Base-by-base conservation (phyloP, 1,139 yeast species). In the Hansenula anomala region DNA sequence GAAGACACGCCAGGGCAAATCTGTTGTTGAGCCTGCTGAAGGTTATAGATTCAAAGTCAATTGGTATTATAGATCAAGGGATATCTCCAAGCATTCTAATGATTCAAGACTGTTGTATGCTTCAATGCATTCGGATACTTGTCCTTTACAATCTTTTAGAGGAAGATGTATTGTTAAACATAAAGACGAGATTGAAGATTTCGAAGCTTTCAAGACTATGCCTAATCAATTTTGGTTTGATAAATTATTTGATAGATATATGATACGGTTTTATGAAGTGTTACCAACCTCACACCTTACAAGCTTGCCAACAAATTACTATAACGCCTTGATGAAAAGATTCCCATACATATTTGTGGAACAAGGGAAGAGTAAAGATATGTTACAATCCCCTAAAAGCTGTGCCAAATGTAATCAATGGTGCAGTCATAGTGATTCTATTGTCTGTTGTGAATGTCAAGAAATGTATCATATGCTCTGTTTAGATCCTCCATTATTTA, bases 31-130 rank as follows among this genome's bases (percentile, higher is more conserved):
- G 14, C 63, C 69, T 20, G 79, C 83, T 3, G 69, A 66, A 28
- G 69, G 73, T 38, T 82, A 68, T 55, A 60, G 65, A 45, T 78
- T 88, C 48, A 80, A 79, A 43, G 80, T 92, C 48, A 94, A 90
- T 63, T 90, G 97, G 97, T 83, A 83, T 57, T 88, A 89, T 56
- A 69, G 98, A 36, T 95, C 96, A 0, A 66, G 94, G 45, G 97
- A 89, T 57, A 82, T 90, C 33, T 79, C 83, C 39, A 75, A 80
- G 45, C 71, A 75, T 28, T 69, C 84, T 1, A 60, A 69, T 6
- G 96, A 89, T 58, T 74, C 96, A 4, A 69, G 98, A 41, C 62
- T 85, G 37, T 64, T 92, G 6, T 88, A 71, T 56, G 92, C 95
- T 1, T 85, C 97, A 0, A 78, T 89, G 81, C 95, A 90, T 55